A percentile compares a stretch with the other conserved stretches of the same genome.
These are phyloP conservation scores for Pseudomicrostroma phylloplanum DNA, from an alignment of 1,284 basidiomycete genomes.

Conservation along the genomic window DNA sequence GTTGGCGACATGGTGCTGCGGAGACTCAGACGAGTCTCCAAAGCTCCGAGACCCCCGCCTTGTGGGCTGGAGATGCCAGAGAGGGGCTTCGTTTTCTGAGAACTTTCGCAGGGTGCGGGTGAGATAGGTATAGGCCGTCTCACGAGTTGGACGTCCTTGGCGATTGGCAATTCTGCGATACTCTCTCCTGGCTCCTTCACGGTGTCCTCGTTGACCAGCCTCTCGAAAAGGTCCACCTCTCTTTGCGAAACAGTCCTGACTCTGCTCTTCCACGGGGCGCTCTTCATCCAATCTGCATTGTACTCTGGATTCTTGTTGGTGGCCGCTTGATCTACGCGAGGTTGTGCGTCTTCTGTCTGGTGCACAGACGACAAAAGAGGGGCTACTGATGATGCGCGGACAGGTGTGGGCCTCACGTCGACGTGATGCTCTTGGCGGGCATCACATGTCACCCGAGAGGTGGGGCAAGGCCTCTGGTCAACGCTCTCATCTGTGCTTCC, in stretches of 20 bases:
- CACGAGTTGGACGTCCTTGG: not conserved
- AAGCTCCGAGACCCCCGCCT: not conserved
- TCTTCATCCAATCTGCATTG: conserved; percentile 34
- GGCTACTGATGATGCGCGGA: not conserved
- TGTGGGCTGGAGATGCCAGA: not conserved
- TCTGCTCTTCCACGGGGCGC: not conserved
- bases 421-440: too few species aligned
- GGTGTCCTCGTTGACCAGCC: not conserved
- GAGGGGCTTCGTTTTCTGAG: not conserved
- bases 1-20: not conserved
- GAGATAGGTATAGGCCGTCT: not conserved
- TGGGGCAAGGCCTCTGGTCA: too few species aligned
- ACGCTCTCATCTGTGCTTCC: too few species aligned
- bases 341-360: conserved; percentile 9
- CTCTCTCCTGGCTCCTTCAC: not conserved
- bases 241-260: not conserved
- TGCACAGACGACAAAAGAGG: too few species aligned
- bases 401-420: too few species aligned
- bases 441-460: too few species aligned
- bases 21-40: conserved; percentile 2
- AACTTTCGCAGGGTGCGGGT: not conserved
- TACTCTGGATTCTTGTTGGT: conserved; percentile 40
- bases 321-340: too few species aligned
- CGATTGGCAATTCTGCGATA: too few species aligned
- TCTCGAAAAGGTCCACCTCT: conserved; percentile 6